phyloP scores from a whole-genome alignment of 345 rosid genomes.

The Alliaria petiolata region DNA sequence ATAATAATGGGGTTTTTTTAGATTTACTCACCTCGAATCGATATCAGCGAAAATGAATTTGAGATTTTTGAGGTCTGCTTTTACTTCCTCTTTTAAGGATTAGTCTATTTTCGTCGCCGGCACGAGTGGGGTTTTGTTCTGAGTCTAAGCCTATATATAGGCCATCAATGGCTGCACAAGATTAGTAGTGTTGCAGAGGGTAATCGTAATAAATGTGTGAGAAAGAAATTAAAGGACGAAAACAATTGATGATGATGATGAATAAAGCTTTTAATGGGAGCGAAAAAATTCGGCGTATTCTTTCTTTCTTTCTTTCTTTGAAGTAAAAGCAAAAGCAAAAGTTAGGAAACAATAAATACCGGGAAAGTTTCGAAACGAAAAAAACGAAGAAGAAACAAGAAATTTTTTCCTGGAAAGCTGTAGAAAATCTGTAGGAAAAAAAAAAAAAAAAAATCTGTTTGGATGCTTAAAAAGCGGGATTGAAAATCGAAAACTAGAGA shows the following conservation, averaged over 20 bases:
- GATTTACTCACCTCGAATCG: slow-evolving; percentile 11
- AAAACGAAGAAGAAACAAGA: not conserved
- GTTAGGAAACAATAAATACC: slow-evolving; percentile 15
- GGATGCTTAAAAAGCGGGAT: not conserved
- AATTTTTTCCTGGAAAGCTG: not conserved
- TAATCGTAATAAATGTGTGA: slow-evolving; percentile 9
- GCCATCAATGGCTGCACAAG: slow-evolving; percentile 28
- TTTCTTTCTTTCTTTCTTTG: not conserved
- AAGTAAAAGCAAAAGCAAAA: not conserved
- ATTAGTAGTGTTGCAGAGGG: slow-evolving; percentile 15
- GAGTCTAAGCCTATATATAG: slow-evolving; percentile 28
- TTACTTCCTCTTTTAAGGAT: not conserved
- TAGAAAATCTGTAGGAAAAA: not conserved
- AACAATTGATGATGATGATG: slow-evolving; percentile 2
- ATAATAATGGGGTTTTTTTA: not conserved
- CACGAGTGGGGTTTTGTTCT: slow-evolving; percentile 30
- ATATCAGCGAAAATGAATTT: not conserved
- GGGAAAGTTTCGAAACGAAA: not conserved
- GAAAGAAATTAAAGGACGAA: not conserved
- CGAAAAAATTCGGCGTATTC: slow-evolving; percentile 5
- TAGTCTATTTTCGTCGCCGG: slow-evolving; percentile 21
- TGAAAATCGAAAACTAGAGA: not conserved
- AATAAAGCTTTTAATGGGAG: not conserved
- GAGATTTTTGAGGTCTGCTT: not conserved
- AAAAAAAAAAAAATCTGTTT: not conserved